Conservation (phyloP, 192 early-diverging fungal species). For the Pecoramyces ruminantium region DNA sequence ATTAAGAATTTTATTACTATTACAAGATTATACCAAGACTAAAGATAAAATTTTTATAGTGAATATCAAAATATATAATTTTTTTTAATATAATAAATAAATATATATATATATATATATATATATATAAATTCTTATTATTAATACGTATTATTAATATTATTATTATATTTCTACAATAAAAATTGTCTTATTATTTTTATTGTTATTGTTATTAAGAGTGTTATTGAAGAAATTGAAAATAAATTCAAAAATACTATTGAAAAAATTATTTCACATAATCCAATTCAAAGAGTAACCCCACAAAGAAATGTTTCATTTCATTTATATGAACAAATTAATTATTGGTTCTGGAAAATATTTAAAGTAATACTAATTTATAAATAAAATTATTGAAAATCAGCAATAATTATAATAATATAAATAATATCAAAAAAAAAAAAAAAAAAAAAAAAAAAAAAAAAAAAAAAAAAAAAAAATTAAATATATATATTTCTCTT, state of each 20-base stretch:
- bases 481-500: too few species aligned
- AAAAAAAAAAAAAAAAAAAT: too few species aligned
- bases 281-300: not conserved
- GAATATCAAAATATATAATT: not conserved
- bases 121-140: not conserved
- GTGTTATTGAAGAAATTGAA: not conserved
- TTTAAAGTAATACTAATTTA: not conserved
- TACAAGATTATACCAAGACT: not conserved
- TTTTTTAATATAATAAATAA: too few species aligned
- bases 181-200: not conserved
- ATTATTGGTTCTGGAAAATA: not conserved
- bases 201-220: not conserved
- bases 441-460: too few species aligned
- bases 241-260: not conserved
- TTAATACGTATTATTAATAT: not conserved
- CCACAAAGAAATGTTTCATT: not conserved
- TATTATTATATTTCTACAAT: not conserved
- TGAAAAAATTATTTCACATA: not conserved
- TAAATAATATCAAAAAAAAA: too few species aligned
- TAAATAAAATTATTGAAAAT: too few species aligned
- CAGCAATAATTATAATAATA: too few species aligned
- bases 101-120: too few species aligned
- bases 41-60: not conserved
- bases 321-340: not conserved
- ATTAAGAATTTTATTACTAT: not conserved